phyloP scores from a whole-genome alignment of 345 rosid genomes.

The Pelargonium nanum region DNA sequence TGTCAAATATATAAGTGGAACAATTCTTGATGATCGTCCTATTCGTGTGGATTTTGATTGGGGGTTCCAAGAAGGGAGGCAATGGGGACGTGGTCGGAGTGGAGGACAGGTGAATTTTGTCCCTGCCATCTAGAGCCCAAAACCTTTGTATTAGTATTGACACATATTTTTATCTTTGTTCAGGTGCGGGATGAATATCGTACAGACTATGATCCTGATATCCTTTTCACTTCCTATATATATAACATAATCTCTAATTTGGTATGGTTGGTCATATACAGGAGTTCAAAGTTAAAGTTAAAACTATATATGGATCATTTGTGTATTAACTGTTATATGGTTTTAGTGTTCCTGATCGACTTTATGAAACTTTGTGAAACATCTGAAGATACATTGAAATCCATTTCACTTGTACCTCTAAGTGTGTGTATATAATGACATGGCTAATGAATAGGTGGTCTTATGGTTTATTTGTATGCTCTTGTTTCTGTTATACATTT shows the following conservation, averaged over 20 bases:
- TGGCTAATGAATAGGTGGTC: neutral
- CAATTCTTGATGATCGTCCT: slow-evolving; percentile 94
- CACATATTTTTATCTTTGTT: slow-evolving; percentile 5
- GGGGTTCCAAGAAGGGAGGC: slow-evolving; percentile 98
- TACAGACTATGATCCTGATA: slow-evolving; percentile 99
- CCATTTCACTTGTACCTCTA: too few species aligned
- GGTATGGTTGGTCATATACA: too few species aligned
- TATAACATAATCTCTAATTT: neutral
- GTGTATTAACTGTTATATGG: neutral
- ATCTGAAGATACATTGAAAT: too few species aligned
- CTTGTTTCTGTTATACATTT: neutral
- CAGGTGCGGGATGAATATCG: slow-evolving; percentile 99
- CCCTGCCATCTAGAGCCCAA: slow-evolving; percentile 5
- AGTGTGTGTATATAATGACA: neutral
- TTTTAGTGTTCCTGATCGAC: neutral
- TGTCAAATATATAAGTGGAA: slow-evolving; percentile 84
- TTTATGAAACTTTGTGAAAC: too few species aligned
- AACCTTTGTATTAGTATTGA: neutral
- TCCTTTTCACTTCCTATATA: slow-evolving; percentile 40
- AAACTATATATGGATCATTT: neutral
- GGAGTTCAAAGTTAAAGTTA: too few species aligned
- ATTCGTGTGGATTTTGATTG: slow-evolving; percentile 98
- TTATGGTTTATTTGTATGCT: neutral
- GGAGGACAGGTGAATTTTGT: slow-evolving; percentile 72
- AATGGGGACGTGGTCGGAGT: slow-evolving; percentile 98